Base-by-base conservation (phyloP, 1,284 basidiomycete genomes). In the Mycena citricolor region DNA sequence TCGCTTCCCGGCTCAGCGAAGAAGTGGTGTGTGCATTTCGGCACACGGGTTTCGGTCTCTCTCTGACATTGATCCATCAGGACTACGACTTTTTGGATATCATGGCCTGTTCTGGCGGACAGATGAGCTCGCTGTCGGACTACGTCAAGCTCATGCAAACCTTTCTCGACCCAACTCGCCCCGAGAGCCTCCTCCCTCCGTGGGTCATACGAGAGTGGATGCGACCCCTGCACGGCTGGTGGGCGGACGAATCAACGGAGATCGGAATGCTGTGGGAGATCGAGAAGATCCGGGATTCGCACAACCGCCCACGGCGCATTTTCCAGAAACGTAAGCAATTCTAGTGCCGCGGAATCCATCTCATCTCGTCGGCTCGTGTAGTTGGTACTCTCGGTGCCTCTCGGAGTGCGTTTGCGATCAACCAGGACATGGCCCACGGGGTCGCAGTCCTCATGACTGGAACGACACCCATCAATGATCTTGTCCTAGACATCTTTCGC, bases 231-330 rank as follows among this genome's bases (percentile, higher is more conserved):
- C 66, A 73, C 42, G 54, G 56, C 1, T 71, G 66, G 58, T 51
- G 49, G 49, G 68, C 67, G 35, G 66, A 72, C 38, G 66, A 64
- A 36, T 61, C 59, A 46, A 69, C 72, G 5, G 67, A 69, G 43
- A 64, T 71, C 16, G 75, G 76, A 1, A 62, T 67, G 4, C 62
- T 70, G 17, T 77, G 76, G 76, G 76, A 77, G 57, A 74, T 77
- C 39, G 52, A 64, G 53, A 62, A 65, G 44, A 49, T 64, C 25
- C 33, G 21, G 10, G 44, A 51, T 20, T 44, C 49, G 4, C 37
- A 51, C 14, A 31, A 16, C 14, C 13, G 44, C 16, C 42, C 49
- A 7, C 22, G 47, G 8, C 31, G 41, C 29, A 47, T 51, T 21
- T 51, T 51, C 23, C 41, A 51, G 37, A 51, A 51, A 38, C 16